phyloP scores from a whole-genome alignment of 2,329 filamentous ascomycete species.

The Beauveria varroae region DNA sequence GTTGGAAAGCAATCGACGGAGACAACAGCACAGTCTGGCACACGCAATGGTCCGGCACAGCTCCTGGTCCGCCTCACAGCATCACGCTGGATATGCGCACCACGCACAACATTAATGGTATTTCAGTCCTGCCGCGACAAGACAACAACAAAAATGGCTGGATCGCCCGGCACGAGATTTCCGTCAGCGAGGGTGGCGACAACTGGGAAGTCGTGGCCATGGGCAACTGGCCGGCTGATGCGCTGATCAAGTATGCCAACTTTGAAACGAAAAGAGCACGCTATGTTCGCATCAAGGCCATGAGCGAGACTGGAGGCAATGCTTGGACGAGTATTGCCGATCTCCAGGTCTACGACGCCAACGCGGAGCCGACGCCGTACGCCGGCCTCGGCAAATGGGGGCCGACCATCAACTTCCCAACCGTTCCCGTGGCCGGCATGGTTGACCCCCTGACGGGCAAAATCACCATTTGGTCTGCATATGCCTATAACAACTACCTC shows the following conservation, averaged over 20 bases:
- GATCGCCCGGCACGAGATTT: constrained; percentile 23
- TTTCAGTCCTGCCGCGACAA: constrained; percentile 24
- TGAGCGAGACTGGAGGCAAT: constrained; percentile 22
- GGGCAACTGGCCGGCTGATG: constrained; percentile 24
- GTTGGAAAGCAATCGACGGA: constrained; percentile 22
- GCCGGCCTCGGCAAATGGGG: constrained; percentile 24
- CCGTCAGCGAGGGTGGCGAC: constrained; percentile 21
- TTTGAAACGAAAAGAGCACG: constrained; percentile 23
- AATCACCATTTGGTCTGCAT: constrained; percentile 21
- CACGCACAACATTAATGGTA: constrained; percentile 20
- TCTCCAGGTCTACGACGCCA: constrained; percentile 23
- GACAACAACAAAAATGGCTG: constrained; percentile 20
- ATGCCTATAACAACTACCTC: constrained; percentile 14
- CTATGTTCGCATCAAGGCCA: constrained; percentile 23
- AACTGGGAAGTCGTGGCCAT: constrained; percentile 21
- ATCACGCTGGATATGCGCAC: constrained; percentile 24
- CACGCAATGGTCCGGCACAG: constrained; percentile 10
- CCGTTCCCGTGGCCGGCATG: constrained; percentile 27
- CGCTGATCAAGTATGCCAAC: constrained; percentile 23
- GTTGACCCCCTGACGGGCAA: constrained; percentile 19
- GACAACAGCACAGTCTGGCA: constrained; percentile 24
- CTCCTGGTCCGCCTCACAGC: constrained; percentile 19
- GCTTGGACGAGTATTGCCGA: constrained; percentile 26
- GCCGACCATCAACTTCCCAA: constrained; percentile 27
- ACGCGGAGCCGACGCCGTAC: constrained; percentile 17